Conservation (phyloP, 345 rosid species). For the Trapa incisa region DNA sequence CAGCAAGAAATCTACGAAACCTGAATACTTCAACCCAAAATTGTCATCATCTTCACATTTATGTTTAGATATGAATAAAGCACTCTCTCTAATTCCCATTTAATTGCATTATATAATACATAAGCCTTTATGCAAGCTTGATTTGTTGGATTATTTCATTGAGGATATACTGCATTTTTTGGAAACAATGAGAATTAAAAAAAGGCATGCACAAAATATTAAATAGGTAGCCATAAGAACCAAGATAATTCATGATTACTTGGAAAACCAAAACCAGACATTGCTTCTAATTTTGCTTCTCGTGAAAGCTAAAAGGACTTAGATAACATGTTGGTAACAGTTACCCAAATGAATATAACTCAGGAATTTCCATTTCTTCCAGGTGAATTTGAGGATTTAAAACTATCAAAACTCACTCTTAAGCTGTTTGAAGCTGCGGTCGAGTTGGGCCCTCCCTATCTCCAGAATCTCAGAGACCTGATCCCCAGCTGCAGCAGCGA, state of each 20-base stretch:
- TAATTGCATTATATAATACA: no score
- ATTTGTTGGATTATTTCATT: not conserved
- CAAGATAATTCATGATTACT: no score
- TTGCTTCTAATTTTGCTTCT: not conserved
- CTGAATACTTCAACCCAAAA: not conserved
- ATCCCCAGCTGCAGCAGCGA: conserved; percentile 73
- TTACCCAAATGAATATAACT: not conserved
- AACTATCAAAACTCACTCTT: conserved; percentile 39
- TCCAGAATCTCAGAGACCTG: conserved; percentile 79
- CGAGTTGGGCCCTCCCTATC: conserved; percentile 80
- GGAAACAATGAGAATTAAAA: not conserved
- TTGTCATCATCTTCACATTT: not conserved
- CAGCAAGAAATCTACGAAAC: not conserved
- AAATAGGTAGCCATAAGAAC: no score
- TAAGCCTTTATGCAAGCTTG: no score
- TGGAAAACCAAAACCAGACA: no score
- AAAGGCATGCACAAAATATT: no score
- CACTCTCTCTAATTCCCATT: not conserved
- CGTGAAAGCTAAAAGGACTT: no score
- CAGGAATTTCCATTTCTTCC: not conserved
- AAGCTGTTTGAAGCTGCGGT: conserved; percentile 76
- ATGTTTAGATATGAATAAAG: no score
- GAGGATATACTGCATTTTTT: not conserved
- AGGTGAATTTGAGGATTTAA: not conserved
- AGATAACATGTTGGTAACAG: not conserved